Conservation (phyloP, 2,329 filamentous ascomycete genomes). For the Nigrospora oryzae region DNA sequence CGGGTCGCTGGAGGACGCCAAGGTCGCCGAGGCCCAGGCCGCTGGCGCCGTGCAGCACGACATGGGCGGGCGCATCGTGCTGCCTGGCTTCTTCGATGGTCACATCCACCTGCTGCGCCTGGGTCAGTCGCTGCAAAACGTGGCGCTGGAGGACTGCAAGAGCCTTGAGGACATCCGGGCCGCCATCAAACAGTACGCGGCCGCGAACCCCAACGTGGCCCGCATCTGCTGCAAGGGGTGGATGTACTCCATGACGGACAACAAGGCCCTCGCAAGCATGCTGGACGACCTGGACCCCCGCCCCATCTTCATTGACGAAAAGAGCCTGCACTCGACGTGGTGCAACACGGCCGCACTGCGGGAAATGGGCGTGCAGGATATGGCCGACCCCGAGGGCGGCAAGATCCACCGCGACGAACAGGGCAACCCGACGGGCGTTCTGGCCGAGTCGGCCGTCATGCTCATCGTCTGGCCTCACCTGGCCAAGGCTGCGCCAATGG, state of each 20-base stretch:
- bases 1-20: slow-evolving; percentile 20
- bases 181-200: slow-evolving; percentile 34
- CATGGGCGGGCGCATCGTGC: slow-evolving; percentile 29
- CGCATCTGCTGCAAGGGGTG: slow-evolving; percentile 44
- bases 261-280: slow-evolving; percentile 37
- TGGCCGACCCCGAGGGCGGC: slow-evolving; percentile 41
- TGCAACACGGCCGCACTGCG: slow-evolving; percentile 41
- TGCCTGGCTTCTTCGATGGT: slow-evolving; percentile 49
- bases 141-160: slow-evolving; percentile 35
- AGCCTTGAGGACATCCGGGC: slow-evolving; percentile 38
- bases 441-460: slow-evolving; percentile 45
- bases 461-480: slow-evolving; percentile 46
- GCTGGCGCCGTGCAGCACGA: slow-evolving; percentile 19
- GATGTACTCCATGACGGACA: slow-evolving; percentile 47
- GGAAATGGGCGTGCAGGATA: slow-evolving; percentile 38
- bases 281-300: slow-evolving; percentile 42
- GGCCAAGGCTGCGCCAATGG: slow-evolving; percentile 34
- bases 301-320: slow-evolving; percentile 47
- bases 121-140: slow-evolving; percentile 43
- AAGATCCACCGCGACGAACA: slow-evolving; percentile 37
- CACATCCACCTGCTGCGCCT: slow-evolving; percentile 50
- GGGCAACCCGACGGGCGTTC: slow-evolving; percentile 39
- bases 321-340: slow-evolving; percentile 49
- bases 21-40: slow-evolving; percentile 17
- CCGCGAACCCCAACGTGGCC: slow-evolving; percentile 30